phyloP scores from a whole-genome alignment of 2,329 filamentous ascomycete genomes.

The Tympanopsis confertula region DNA sequence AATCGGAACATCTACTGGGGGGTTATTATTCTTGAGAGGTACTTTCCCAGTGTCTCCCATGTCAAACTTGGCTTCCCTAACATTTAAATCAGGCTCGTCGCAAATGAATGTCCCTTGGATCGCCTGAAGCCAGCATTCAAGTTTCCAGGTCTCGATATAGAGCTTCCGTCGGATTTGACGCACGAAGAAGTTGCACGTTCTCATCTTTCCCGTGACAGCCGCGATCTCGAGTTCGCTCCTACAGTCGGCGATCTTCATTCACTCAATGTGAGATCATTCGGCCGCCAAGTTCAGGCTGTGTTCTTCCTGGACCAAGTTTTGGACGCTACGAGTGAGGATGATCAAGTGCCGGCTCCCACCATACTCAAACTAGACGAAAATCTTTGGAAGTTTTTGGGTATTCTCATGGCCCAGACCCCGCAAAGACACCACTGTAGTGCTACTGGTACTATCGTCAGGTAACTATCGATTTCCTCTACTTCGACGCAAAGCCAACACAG shows the following conservation, averaged over 20 bases:
- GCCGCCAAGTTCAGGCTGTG: constrained; percentile 9
- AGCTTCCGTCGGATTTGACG: too few relatives aligned
- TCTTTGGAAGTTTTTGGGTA: too few relatives aligned
- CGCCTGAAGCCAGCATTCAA: constrained; percentile 2
- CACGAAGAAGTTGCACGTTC: too few relatives aligned
- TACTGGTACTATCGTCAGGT: too few relatives aligned
- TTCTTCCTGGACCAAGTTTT: constrained; percentile 12
- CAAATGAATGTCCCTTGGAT: constrained; percentile 8
- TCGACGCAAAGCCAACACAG: too few relatives aligned
- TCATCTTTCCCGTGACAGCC: constrained; percentile 7
- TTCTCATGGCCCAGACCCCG: too few relatives aligned
- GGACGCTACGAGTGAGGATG: too few relatives aligned
- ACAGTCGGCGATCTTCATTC: constrained; percentile 3
- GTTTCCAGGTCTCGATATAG: too few relatives aligned
- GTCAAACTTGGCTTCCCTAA: constrained; percentile 6
- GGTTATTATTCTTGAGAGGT: constrained; percentile 15
- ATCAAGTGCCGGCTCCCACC: too few relatives aligned
- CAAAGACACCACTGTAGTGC: too few relatives aligned
- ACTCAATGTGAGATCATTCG: constrained; percentile 7
- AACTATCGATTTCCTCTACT: too few relatives aligned
- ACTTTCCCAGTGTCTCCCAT: background rate
- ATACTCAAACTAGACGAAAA: too few relatives aligned
- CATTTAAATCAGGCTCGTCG: constrained; percentile 6
- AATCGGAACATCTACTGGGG: constrained; percentile 16
- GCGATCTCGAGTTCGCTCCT: background rate